Base-by-base conservation (phyloP, 805 yeast species). In the Saturnispora gosingensis region DNA sequence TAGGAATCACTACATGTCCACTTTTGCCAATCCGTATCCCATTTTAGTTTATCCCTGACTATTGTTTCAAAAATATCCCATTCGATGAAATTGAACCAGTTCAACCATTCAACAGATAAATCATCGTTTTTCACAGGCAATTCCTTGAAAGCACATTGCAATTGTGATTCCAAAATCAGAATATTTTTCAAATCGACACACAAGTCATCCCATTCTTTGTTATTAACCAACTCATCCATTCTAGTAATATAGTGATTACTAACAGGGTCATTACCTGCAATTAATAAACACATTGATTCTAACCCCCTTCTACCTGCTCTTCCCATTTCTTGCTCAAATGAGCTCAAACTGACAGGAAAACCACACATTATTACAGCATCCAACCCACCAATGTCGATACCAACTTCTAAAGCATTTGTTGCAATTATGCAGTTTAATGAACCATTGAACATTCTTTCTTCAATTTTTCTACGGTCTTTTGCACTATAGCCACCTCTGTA, bases 401-500 rank as follows among this genome's bases (percentile, higher is more conserved):
- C 99, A 46, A 93, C 75, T 62, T 93, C 99, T 52, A 93, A 70
- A 0, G 99, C 99, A 67, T 90, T 89, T 0, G 99, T 93, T 0
- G 99, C 91, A 4, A 93, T 80, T 27, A 95, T 86, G 0, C 96
- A 97, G 53, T 83, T 73, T 27, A 93, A 67, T 50, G 82, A 79
- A 0, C 98, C 97, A 56, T 77, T 78, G 63, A 93, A 93, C 97
- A 93, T 88, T 59, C 86, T 88, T 45, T 76, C 73, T 65, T 93
- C 99, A 52, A 93, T 91, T 50, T 80, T 76, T 57, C 99, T 76
- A 57, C 99, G 75, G 61, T 91, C 98, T 2, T 76, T 68, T 1
- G 90, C 82, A 3, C 95, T 80, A 62, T 93, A 93, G 1, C 99
- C 99, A 36, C 98, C 99, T 57, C 99, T 72, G 60, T 93, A 93